Conservation (phyloP, 2,329 filamentous ascomycete species). For the Neonectria hederae region DNA sequence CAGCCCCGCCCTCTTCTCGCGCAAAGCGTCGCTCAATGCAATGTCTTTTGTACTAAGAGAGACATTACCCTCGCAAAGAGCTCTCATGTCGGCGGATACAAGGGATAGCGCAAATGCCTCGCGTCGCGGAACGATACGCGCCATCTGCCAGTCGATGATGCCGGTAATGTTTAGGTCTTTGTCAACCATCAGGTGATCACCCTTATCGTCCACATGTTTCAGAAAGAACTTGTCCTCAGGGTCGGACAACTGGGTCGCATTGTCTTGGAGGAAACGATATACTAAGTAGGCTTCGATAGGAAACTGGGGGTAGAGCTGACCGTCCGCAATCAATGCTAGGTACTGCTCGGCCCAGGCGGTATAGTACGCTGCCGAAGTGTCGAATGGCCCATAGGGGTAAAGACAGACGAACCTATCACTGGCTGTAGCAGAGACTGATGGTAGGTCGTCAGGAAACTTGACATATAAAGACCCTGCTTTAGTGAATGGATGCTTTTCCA, state of each 20-base stretch:
- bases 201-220: too few relatives aligned
- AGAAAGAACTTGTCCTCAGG: too few relatives aligned
- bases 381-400: conserved; percentile 31
- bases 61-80: background rate
- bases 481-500: background rate
- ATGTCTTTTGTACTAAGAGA: background rate
- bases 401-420: conserved; percentile 44
- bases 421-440: conserved; percentile 34
- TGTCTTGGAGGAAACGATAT: conserved; percentile 43
- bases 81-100: background rate
- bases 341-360: conserved; percentile 38
- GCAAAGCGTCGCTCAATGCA: background rate
- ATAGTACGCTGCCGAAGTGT: conserved; percentile 33
- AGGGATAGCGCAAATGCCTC: background rate
- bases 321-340: conserved; percentile 43
- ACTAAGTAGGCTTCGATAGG: conserved; percentile 46
- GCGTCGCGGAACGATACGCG: too few relatives aligned
- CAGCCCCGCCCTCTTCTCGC: too few relatives aligned
- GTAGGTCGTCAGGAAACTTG: background rate
- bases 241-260: too few relatives aligned
- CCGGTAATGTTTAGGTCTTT: conserved; percentile 48
- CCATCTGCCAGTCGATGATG: conserved; percentile 17
- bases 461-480: background rate
- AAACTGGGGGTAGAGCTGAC: conserved; percentile 36
- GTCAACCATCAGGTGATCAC: conserved; percentile 44